Evolutionary conservation across 495 filamentous ascomycete genomes (phyloP).

Genomic region (Lasiosphaeria hispida): DNA sequence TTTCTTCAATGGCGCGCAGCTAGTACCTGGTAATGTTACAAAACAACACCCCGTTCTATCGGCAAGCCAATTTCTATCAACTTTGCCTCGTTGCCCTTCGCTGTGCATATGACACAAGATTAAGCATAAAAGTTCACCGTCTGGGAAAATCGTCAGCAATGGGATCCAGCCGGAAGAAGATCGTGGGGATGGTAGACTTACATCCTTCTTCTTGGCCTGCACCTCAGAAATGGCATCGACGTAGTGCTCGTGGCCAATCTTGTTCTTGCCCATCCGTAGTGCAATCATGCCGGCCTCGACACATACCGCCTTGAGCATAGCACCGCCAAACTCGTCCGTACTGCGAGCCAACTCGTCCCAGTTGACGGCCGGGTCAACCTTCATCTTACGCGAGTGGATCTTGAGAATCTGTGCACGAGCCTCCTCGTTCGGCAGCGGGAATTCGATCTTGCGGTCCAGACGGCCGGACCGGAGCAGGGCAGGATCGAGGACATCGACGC

Average conservation of each 20-base stretch:
- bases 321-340: constrained; percentile 99
- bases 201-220: constrained; percentile 95
- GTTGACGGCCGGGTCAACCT: constrained; percentile 88
- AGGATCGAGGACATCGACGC: constrained; percentile 95
- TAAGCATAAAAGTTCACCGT: constrained; percentile 62
- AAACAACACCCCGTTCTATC: constrained; percentile 9
- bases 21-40: constrained; percentile 7
- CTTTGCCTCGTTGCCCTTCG: not conserved
- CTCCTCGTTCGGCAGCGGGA: constrained; percentile 98
- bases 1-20: not conserved
- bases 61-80: constrained; percentile 17
- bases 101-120: constrained; percentile 11
- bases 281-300: constrained; percentile 99
- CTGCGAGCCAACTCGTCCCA: constrained; percentile 93
- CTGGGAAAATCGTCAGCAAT: constrained; percentile 38
- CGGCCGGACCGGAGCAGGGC: constrained; percentile 91
- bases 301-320: constrained; percentile 96
- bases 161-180: not conserved
- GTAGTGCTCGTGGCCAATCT: constrained; percentile 97
- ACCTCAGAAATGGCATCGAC: constrained; percentile 98
- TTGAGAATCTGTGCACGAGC: constrained; percentile 94
- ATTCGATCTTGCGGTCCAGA: constrained; percentile 98
- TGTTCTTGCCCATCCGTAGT: constrained; percentile 82
- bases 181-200: constrained; percentile 37
- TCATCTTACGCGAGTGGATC: constrained; percentile 99